Evolutionary conservation across 2,329 filamentous ascomycete species (phyloP), one percentile per base, ranked within the genome.

Genomic region (Aphanoascus verrucosus): DNA sequence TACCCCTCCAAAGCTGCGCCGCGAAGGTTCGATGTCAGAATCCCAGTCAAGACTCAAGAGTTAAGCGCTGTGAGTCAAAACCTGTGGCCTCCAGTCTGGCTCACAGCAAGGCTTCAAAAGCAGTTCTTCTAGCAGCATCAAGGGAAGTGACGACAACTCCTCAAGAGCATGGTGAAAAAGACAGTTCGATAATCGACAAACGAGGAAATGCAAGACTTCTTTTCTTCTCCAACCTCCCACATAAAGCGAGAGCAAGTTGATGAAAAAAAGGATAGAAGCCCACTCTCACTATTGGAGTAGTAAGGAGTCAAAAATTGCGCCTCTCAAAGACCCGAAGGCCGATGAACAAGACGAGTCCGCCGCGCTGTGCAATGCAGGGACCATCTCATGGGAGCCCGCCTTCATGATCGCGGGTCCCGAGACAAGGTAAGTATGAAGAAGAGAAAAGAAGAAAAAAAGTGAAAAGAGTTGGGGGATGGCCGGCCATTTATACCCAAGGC

Each of bases 301-400:
- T 41, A 35, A 48, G 34, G 45, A 53, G 73, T 67, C 72, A 74
- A 74, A 74, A 73, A 74, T 74, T 74, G 64, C 70, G 69, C 71
- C 68, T 68, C 64, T 68, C 66, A 71, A 69, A 69, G 65, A 67
- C 69, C 72, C 72, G 69, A 70, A 75, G 62, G 67, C 69, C 69
- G 67, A 70, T 74, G 70, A 71, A 74, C 67, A 64, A 59, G 67
- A 57, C 61, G 65, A 73, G 68, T 71, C 71, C 73, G 63, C 75
- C 75, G 69, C 75, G 74, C 61, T 77, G 75, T 78, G 76, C 76
- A 78, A 78, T 78, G 76, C 72, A 77, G 75, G 73, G 70, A 69
- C 74, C 68, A 67, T 66, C 67, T 63, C 63, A 67, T 73, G 67
- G 69, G 67, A 64, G 62, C 63, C 67, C 67, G 66, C 65, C 65